Percentiles rank a stretch among this genome's conserved stretches.
phyloP scores from a whole-genome alignment of 139 green algal genomes.

The Coccomyxa sp. region DNA sequence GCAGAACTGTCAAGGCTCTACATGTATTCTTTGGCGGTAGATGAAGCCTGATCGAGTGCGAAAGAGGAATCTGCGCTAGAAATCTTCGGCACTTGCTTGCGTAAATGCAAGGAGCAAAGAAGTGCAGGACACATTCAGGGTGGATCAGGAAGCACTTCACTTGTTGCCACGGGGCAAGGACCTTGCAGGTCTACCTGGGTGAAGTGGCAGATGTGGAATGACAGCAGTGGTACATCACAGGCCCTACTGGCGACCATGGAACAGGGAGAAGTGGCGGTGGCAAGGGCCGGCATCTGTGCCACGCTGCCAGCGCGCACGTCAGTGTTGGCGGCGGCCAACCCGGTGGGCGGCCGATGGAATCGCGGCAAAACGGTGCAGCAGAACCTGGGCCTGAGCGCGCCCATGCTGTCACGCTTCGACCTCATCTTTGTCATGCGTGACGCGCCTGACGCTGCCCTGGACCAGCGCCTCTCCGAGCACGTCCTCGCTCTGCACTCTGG shows the following conservation, averaged over 20 bases:
- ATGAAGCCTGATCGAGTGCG: too few species aligned
- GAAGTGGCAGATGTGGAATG: too few species aligned
- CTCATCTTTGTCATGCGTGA: slow-evolving; percentile 92
- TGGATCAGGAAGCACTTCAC: too few species aligned
- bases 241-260: slow-evolving; percentile 91
- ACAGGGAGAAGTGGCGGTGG: slow-evolving; percentile 79
- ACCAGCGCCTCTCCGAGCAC: slow-evolving; percentile 80
- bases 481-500: slow-evolving; percentile 82
- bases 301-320: slow-evolving; percentile 81
- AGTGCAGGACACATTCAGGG: too few species aligned
- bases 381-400: slow-evolving; percentile 74
- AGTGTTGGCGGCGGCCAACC: slow-evolving; percentile 92
- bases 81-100: too few species aligned
- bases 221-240: slow-evolving; percentile 20
- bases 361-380: slow-evolving; percentile 58
- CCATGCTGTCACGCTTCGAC: slow-evolving; percentile 90
- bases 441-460: slow-evolving; percentile 64
- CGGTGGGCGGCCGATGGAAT: slow-evolving; percentile 75
- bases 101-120: too few species aligned
- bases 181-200: too few species aligned
- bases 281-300: slow-evolving; percentile 88
- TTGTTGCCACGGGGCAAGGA: too few species aligned
- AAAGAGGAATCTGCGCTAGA: too few species aligned
- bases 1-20: neutral
- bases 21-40: too few species aligned